phyloP scores from a whole-genome alignment of 495 filamentous ascomycete species.

The Penicillium paradoxum region DNA sequence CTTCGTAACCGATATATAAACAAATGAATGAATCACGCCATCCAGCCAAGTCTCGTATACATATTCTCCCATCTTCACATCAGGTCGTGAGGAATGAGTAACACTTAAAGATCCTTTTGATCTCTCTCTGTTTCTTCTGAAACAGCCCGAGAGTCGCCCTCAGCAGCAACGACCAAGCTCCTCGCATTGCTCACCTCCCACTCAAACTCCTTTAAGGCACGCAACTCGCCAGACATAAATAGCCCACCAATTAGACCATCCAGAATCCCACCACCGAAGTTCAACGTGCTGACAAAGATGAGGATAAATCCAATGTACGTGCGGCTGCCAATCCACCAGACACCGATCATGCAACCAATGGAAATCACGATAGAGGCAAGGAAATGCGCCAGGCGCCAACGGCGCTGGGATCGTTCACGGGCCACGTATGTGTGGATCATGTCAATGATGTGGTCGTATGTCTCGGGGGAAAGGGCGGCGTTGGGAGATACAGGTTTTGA shows the following conservation, averaged over 20 bases:
- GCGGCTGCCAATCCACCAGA: constrained; percentile 73
- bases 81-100: not conserved
- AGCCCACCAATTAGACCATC: constrained; percentile 82
- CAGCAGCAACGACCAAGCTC: constrained; percentile 24
- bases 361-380: constrained; percentile 57
- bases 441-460: constrained; percentile 68
- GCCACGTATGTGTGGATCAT: constrained; percentile 59
- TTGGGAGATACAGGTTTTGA: constrained; percentile 23
- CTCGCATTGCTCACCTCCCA: constrained; percentile 82
- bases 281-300: constrained; percentile 69
- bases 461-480: constrained; percentile 41
- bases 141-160: constrained; percentile 1
- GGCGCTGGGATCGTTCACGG: constrained; percentile 66
- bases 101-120: constrained; percentile 2
- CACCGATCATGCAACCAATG: constrained; percentile 66
- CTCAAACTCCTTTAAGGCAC: constrained; percentile 87
- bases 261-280: constrained; percentile 67
- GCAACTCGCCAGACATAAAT: constrained; percentile 77
- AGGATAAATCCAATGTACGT: constrained; percentile 78
- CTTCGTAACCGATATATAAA: not conserved
- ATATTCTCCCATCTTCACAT: not conserved
- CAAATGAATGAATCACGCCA: not conserved
- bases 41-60: not conserved
- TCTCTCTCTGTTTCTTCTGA: not conserved
- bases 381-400: constrained; percentile 69